A percentile compares a stretch with the other conserved stretches of the same genome.
phyloP scores from a whole-genome alignment of 1,284 basidiomycete genomes.

The Irpex rosettiformis region DNA sequence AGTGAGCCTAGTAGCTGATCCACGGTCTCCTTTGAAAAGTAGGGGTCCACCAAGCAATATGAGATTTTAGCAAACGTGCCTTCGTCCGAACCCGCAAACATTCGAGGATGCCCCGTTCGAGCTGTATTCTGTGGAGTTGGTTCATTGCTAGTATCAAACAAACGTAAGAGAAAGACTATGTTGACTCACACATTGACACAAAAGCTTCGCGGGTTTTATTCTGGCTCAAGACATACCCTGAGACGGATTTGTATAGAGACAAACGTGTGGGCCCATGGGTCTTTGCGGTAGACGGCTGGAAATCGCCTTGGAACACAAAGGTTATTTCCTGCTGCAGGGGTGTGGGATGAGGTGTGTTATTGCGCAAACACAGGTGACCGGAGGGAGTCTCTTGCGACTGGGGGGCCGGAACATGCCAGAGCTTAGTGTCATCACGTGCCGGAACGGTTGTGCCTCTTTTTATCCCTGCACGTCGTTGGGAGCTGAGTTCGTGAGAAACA shows the following conservation, averaged over 20 bases:
- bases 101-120: too few relatives aligned
- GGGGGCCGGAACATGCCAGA: background rate
- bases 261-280: background rate
- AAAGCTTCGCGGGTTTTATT: too few relatives aligned
- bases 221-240: too few relatives aligned
- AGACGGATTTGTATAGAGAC: too few relatives aligned
- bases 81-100: background rate
- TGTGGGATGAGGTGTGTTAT: background rate
- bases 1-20: background rate
- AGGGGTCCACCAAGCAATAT: background rate
- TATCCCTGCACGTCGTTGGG: background rate
- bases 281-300: background rate
- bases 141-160: background rate
- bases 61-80: background rate
- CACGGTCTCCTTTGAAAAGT: background rate
- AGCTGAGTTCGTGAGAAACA: background rate
- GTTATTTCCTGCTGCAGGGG: background rate
- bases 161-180: background rate
- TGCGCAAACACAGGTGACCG: conserved; percentile 4
- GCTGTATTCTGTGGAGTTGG: too few relatives aligned
- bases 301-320: background rate
- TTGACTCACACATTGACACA: background rate
- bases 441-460: background rate
- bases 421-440: background rate
- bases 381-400: background rate